Evolutionary conservation across 805 yeast genomes (phyloP), one percentile per base, ranked within the genome.

Genomic region (Saccharomyces mikatae): DNA sequence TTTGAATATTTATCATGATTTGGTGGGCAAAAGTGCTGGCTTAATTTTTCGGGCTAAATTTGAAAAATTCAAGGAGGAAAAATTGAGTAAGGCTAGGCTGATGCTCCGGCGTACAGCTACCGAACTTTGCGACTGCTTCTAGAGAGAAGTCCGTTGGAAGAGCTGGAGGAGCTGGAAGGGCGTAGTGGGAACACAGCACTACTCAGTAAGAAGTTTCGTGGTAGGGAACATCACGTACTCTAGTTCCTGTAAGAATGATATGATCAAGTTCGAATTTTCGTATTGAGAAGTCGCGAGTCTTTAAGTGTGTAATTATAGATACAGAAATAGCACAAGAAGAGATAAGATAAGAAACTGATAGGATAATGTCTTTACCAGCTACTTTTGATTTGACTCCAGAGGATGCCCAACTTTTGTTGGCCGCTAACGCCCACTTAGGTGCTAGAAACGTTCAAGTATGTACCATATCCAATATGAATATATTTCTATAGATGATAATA

Each of bases 351-450:
- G 44, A 36, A n/a, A 36, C 44, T 36, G 44, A 36, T 53, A 49
- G 60, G 62, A 64, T 68, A 63, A 83, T 83, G 87, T 82, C 88
- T 71, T 80, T 82, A 76, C 88, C 89, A 74, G 87, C 85, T 78
- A 79, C 86, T 70, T 82, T 84, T 78, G 86, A 83, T 76, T 84
- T 86, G 78, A 87, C 96, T 76, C 87, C 87, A 76, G 96, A 87
- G 80, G 96, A 89, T 80, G 91, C 94, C 79, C 89, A 90, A 83
- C 87, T 90, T 76, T 83, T 90, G 79, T 84, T 90, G 79, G 97
- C 97, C 77, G 97, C 97, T 77, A 89, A 89, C 87, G 89, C 84
- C 73, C 97, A 90, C 85, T 86, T 90, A 76, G 97, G 97, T 77
- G 82, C 96, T 77, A 91, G 90, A 88, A 90, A 90, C 88, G 92